Base-by-base conservation (phyloP, 768 basidiomycete species). In the Leccinum sublutescens region DNA sequence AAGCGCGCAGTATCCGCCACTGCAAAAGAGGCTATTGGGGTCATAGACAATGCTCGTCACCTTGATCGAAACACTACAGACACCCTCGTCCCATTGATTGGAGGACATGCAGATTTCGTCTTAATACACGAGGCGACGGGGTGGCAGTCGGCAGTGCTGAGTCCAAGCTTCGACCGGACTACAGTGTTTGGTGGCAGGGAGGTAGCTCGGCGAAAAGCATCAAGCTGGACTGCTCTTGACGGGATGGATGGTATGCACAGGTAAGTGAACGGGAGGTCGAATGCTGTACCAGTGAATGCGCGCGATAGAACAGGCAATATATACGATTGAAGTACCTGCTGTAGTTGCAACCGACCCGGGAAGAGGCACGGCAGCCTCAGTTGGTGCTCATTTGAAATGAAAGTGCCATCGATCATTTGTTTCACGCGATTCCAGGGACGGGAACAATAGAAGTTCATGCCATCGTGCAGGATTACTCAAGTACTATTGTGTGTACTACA, bases 51-150 rank as follows among this genome's bases (percentile, higher is more conserved):
- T 47, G 17, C 27, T 2, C 36, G 43, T 56, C 47, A 15, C 48
- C 15, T 8, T 36, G 57, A 48, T 29, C 51, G 47, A 21, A 40
- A 50, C 7, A 31, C 27, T 40, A 47, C 25, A 3, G 49, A 62
- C 38, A 36, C 51, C n/a, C 74, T 85, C 4, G 65, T 74, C 47
- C 76, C 79, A n/a, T 60, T 58, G 45, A 43, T 68, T 47, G 80
- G 78, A 21, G 78, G 79, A 63, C 73, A 70, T 21, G 83, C 85
- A 8, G 82, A 87, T 70, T 84, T 87, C 54, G 80, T 87, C 27
- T 73, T 87, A 55, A 72, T 87, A 55, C 85, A 84, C 63, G 80
- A 78, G 40, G 76, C 77, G 55, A 64, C 68, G 33, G 68, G 74
- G 23, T 66, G 83, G 54, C 80, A 78, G 62, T 75, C 77, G 57